Percentiles rank a stretch among this genome's conserved stretches.
phyloP scores from a whole-genome alignment of 306 rosid species.

The Ceratonia siliqua region DNA sequence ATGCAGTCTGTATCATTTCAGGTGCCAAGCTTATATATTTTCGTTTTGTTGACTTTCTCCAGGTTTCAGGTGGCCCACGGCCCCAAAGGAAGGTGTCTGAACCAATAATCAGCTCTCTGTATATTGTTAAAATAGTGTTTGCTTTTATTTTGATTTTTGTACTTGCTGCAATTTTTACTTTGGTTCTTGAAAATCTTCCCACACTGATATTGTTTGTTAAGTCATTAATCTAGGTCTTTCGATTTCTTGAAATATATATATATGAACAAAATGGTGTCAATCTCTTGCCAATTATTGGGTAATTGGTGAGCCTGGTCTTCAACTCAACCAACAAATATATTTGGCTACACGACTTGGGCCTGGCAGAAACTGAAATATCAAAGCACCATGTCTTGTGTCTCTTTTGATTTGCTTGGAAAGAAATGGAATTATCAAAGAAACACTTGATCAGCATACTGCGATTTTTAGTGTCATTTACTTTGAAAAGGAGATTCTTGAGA shows the following conservation, averaged over 20 bases:
- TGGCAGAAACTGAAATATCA: neutral
- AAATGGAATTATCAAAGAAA: neutral
- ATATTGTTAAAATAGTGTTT: slow-evolving; percentile 55
- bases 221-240: slow-evolving; percentile 29
- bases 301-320: neutral
- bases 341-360: neutral
- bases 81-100: slow-evolving; percentile 31
- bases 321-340: neutral
- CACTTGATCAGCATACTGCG: neutral
- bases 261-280: neutral
- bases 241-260: slow-evolving; percentile 18
- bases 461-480: no score
- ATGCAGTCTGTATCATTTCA: neutral
- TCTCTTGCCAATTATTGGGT: neutral
- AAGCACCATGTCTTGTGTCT: neutral
- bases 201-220: slow-evolving; percentile 41
- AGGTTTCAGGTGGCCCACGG: slow-evolving; percentile 39
- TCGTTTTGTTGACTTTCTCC: slow-evolving; percentile 32
- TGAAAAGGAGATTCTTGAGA: no score
- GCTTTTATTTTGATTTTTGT: slow-evolving; percentile 67
- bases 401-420: neutral
- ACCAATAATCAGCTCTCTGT: slow-evolving; percentile 41
- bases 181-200: slow-evolving; percentile 78
- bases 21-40: slow-evolving; percentile 9
- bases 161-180: slow-evolving; percentile 62